Evolutionary conservation across 257 asterid species (phyloP).

Genomic region (Scutellaria galericulata): DNA sequence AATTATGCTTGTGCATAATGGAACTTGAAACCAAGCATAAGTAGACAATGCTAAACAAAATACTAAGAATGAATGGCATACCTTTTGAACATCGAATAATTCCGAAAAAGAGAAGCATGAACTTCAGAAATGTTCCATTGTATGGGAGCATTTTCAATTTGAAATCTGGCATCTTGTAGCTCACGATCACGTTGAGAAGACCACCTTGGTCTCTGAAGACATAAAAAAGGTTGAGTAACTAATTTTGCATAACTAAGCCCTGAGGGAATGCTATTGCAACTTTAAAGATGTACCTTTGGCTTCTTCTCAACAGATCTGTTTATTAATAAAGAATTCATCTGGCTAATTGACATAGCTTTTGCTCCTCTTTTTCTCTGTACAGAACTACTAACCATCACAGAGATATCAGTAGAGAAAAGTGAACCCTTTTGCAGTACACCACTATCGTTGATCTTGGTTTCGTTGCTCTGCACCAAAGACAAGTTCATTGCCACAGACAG

Average conservation of each 20-base stretch:
- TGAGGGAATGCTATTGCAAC: constrained; percentile 24
- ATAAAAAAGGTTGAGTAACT: constrained; percentile 32
- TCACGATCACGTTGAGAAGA: constrained; percentile 54
- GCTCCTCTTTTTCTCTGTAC: constrained; percentile 32
- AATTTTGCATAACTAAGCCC: constrained; percentile 15
- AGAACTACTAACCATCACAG: constrained; percentile 31
- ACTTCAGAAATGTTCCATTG: constrained; percentile 42
- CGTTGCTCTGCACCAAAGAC: constrained; percentile 18
- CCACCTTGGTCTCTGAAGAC: constrained; percentile 50
- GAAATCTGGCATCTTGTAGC: constrained; percentile 48
- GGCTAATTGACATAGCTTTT: constrained; percentile 46
- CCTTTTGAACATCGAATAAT: constrained; percentile 62
- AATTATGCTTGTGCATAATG: too few relatives aligned
- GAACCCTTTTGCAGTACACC: constrained; percentile 38
- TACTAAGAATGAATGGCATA: constrained; percentile 21
- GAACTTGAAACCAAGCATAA: too few relatives aligned
- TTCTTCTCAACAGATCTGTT: constrained; percentile 37
- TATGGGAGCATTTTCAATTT: constrained; percentile 53
- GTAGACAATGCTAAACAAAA: not conserved
- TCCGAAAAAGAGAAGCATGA: constrained; percentile 55
- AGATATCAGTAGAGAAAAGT: constrained; percentile 26
- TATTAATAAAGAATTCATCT: constrained; percentile 50
- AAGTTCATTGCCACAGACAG: constrained; percentile 18
- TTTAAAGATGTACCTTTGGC: constrained; percentile 46
- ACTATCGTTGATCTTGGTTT: not conserved